A percentile compares a stretch with the other conserved stretches of the same genome.
phyloP scores from a whole-genome alignment of 352 stramenopile genomes.

The Globisporangium nagaii region DNA sequence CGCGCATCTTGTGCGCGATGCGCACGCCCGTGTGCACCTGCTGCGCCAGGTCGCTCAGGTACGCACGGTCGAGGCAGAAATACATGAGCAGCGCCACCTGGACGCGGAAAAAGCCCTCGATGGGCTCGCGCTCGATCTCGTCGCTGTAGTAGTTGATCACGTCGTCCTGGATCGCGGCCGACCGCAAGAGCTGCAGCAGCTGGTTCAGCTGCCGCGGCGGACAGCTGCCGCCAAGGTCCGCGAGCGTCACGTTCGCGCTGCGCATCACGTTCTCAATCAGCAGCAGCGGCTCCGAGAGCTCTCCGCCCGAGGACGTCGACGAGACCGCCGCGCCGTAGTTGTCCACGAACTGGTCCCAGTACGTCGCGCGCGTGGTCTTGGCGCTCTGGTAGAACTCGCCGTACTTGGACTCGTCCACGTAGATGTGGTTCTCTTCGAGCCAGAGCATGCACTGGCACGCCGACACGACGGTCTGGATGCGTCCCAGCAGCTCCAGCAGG shows the following conservation, averaged over 20 bases:
- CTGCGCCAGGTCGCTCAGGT: slow-evolving; percentile 44
- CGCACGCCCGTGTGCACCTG: slow-evolving; percentile 42
- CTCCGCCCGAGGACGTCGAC: slow-evolving; percentile 36
- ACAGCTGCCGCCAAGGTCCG: slow-evolving; percentile 28
- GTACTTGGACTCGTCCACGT: slow-evolving; percentile 38
- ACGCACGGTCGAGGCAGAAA: slow-evolving; percentile 71
- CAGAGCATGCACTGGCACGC: slow-evolving; percentile 64
- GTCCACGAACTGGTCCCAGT: slow-evolving; percentile 64
- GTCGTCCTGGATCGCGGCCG: slow-evolving; percentile 42
- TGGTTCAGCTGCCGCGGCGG: slow-evolving; percentile 46
- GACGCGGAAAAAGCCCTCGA: slow-evolving; percentile 76
- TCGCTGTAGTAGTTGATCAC: slow-evolving; percentile 56
- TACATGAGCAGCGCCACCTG: slow-evolving; percentile 71
- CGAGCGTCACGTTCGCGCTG: slow-evolving; percentile 35
- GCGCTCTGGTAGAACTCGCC: slow-evolving; percentile 68
- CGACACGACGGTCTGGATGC: slow-evolving; percentile 47
- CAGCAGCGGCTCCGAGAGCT: slow-evolving; percentile 34
- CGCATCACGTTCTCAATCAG: slow-evolving; percentile 78
- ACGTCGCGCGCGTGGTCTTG: slow-evolving; percentile 38
- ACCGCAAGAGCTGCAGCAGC: slow-evolving; percentile 45
- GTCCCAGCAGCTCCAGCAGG: slow-evolving; percentile 61
- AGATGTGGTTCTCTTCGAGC: slow-evolving; percentile 52
- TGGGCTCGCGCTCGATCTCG: slow-evolving; percentile 57
- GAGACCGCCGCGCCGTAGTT: slow-evolving; percentile 53
- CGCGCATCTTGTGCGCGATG: slow-evolving; percentile 59